Evolutionary conservation across 352 stramenopile species (phyloP).

Genomic region (Proteromonas lacertae): DNA sequence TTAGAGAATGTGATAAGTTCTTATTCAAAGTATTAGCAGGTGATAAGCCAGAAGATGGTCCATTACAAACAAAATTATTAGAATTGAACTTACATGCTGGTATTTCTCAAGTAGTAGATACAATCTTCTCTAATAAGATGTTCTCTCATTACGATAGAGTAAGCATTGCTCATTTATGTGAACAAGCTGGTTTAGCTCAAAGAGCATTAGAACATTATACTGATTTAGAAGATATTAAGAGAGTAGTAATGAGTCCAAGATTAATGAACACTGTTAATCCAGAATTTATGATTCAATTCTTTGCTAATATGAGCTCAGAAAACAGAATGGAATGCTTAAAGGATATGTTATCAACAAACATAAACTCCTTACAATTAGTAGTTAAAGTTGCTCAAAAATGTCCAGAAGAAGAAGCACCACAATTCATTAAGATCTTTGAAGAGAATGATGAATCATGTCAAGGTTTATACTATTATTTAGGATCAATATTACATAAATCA

Average conservation of each 20-base stretch:
- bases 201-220: conserved; percentile 94
- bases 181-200: conserved; percentile 89
- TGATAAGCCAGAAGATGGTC: conserved; percentile 88
- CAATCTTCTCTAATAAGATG: conserved; percentile 93
- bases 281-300: conserved; percentile 95
- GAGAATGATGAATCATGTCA: conserved; percentile 95
- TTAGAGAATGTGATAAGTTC: conserved; percentile 97
- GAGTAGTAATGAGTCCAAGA: conserved; percentile 16
- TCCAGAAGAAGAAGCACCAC: conserved; percentile 61
- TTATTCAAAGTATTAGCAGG: conserved; percentile 89
- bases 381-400: conserved; percentile 84
- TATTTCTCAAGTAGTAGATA: conserved; percentile 75
- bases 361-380: conserved; percentile 92
- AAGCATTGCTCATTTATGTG: conserved; percentile 84
- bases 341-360: conserved; percentile 81
- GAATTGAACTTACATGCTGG: conserved; percentile 99
- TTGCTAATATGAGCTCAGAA: conserved; percentile 82
- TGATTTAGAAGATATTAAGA: conserved; percentile 23
- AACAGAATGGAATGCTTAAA: conserved; percentile 89
- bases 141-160: conserved; percentile 91
- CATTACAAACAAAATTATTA: conserved; percentile 93
- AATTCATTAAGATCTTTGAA: conserved; percentile 92
- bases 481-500: conserved; percentile 80
- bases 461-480: conserved; percentile 92
- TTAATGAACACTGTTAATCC: conserved; percentile 39